Base-by-base conservation (phyloP, 169 alveolate species). In the Plasmodium yoelii region DNA sequence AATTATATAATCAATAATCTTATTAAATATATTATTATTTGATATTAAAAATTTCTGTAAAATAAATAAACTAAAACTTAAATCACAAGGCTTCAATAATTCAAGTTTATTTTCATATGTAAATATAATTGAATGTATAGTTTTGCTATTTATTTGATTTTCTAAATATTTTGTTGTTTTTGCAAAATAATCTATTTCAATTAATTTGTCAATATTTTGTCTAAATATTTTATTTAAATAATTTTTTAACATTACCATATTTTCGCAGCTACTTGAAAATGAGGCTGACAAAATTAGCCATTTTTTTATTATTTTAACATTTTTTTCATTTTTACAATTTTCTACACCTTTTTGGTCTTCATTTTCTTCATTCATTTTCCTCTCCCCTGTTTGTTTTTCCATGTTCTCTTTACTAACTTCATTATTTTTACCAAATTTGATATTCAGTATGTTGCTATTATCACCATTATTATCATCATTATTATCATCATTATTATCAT, bases 131-230 rank as follows among this genome's bases (percentile, higher is more conserved):
- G 88, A 74, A 57, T 77, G 88, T 10, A 77, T 34, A 44, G 77
- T 77, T 77, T 77, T 77, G 49, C 88, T 77, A 69, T 77, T 77
- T 22, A 77, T 77, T 15, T 77, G 88, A 34, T 77, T 77, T 56
- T 74, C 65, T 59, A 77, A 49, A 53, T 77, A 57, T 56, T 77
- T 65, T 7, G 65, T 75, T 0, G 88, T 77, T 77, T 77, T 77
- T 24, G 71, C 49, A 51, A 77, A 77, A 24, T 77, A 77, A 19
- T 64, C 44, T 28, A 63, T 10, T 28, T 24, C 13, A 57, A 77
- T 77, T 46, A 77, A 56, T 24, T 55, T 63, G 18, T 77, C 77
- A 34, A 77, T 77, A 28, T 77, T 67, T n/a, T 77, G 47, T 26
- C 88, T 63, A 51, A 77, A 77, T 26, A 77, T 77, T 63, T 56